Base-by-base conservation (phyloP, 164 flowering plant species). In the Liquidambar formosana region DNA sequence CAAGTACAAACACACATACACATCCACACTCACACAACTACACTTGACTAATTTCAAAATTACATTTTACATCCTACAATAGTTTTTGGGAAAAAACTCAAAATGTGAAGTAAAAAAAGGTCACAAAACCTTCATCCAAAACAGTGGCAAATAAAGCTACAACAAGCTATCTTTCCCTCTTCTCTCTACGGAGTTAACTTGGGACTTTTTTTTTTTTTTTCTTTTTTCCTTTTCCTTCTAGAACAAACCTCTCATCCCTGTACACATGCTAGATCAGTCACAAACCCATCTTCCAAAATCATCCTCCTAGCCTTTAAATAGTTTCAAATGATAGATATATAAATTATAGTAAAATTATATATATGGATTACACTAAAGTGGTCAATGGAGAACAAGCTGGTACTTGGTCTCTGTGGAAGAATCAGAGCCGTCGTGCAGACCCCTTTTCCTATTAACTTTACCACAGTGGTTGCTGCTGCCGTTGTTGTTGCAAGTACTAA, bases 301-400 rank as follows among this genome's bases (percentile, higher is more conserved):
- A 48, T 59, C 54, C 63, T 65, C 71, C 71, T 70, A 59, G 56
- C 49, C 66, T 69, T 22, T 47, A 66, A 65, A 22, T 71, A 59
- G 33, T 48, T 54, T 49, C 4, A n/a, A 68, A 25, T 43, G 49
- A 51, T 54, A 6, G 25, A 46, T 44, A 51, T 49, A 27, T 54
- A 58, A 33, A 47, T n/a, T 21, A 52, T 19, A 25, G 41, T n/a
- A 33, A 16, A 44, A 23, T 48, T 47, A 49, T 57, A 33, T 47
- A 49, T 57, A 33, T 16, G 15, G 16, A 8, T n/a, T 8, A 38
- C 53, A 25, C 22, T 59, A 27, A 44, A 4, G 46, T 11, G 27
- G 79, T 85, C 83, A 88, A 63, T 79, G 80, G 45, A 85, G 83
- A 75, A 75, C 75, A 68, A 86, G 71, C 78, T 81, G 93, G 65